A percentile compares a stretch with the other conserved stretches of the same genome.
Evolutionary conservation across 257 asterid genomes (phyloP).

Genomic region (Oldenlandia corymbosa): DNA sequence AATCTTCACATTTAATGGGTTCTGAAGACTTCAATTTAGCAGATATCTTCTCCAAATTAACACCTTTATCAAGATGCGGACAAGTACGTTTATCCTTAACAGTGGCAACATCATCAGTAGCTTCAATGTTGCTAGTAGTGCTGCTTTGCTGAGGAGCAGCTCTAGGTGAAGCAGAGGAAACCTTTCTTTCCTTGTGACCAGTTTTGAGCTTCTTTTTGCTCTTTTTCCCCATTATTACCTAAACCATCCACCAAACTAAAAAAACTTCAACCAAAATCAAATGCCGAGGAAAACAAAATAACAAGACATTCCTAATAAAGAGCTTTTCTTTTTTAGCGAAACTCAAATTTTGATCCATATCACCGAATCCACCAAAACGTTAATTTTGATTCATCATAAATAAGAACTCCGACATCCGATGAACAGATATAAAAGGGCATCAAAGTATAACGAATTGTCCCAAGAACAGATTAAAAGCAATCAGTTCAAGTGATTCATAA

Average conservation of each 20-base stretch:
- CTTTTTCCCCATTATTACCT: constrained; percentile 80
- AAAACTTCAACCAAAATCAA: constrained; percentile 7
- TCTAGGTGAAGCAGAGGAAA: constrained; percentile 28
- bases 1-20: constrained; percentile 59
- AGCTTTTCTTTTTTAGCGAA: too few relatives aligned
- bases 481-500: constrained; percentile 16
- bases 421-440: not conserved
- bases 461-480: constrained; percentile 9
- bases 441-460: not conserved
- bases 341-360: not conserved
- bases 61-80: constrained; percentile 55
- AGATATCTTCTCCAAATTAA: constrained; percentile 54
- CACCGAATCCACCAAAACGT: not conserved
- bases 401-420: not conserved
- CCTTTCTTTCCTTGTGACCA: constrained; percentile 54
- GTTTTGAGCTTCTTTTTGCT: constrained; percentile 58
- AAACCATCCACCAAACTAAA: constrained; percentile 15
- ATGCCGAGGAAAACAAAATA: not conserved
- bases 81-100: constrained; percentile 47
- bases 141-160: constrained; percentile 19
- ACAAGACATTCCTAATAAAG: not conserved
- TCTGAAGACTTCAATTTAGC: constrained; percentile 42
- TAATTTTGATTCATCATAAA: not conserved
- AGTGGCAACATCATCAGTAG: constrained; percentile 32
- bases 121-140: constrained; percentile 19